Evolutionary conservation across 768 basidiomycete genomes (phyloP), one percentile per base, ranked within the genome.

Genomic region (Hygrocybe punicea): DNA sequence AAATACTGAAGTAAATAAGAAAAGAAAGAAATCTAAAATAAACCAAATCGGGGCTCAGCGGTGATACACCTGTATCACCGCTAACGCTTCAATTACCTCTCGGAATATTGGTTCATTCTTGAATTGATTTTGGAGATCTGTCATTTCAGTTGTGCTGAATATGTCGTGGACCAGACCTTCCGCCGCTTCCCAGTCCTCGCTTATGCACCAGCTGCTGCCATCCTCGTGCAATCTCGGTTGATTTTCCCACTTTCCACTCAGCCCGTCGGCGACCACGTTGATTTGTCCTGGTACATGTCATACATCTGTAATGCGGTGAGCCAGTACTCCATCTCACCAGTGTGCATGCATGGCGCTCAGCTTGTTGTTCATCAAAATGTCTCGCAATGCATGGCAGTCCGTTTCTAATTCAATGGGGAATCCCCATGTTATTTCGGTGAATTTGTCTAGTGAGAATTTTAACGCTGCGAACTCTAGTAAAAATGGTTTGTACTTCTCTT

Each of bases 381-480:
- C 72, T 8, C 67, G 47, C 1, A 76, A 62, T 1, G 73, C 73
- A 24, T 71, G 64, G 57, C 73, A 75, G 59, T 76, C 74, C 0
- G 72, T 76, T 51, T 72, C 67, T 14, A 76, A 42, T 46, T 73
- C 67, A 0, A 76, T 51, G 1, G 69, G 72, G 29, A 62, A 71
- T 0, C 71, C 67, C 47, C 60, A 71, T 0, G 70, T 61, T 2
- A 63, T 63, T 46, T 73, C 61, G 1, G 62, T 48, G 45, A 47
- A 47, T 39, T 75, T 69, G 50, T 72, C 69, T 0, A 72, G 33
- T 0, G 52, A 48, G 52, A 62, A 74, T 42, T 77, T 76, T 16
- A 77, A 60, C 1, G 69, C 73, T 0, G 72, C 70, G 46, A 77
- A 75, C 48, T 78, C 71, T 0, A 75, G 60, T 0, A 76, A 8